These are phyloP conservation scores for Pisolithus thermaeus DNA, from an alignment of 1,284 basidiomycete species.

Conservation along the genomic window DNA sequence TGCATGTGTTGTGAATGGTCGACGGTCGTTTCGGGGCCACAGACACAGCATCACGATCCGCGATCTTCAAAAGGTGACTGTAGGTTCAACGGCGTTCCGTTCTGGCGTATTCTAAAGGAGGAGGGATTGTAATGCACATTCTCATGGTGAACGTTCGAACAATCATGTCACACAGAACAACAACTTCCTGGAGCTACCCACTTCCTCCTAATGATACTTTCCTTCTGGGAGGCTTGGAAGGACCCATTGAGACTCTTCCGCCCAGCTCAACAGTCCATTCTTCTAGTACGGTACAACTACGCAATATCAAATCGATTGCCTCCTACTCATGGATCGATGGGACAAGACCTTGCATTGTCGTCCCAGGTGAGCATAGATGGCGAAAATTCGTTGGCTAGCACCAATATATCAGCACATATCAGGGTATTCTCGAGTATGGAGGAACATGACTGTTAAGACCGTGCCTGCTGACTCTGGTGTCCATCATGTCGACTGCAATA, in stretches of 20 bases:
- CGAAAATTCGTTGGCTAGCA: not conserved
- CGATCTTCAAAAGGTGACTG: too few species aligned
- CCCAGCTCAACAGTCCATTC: slow-evolving; percentile 7
- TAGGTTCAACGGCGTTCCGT: too few species aligned
- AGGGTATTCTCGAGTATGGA: slow-evolving; percentile 31
- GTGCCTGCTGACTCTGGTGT: slow-evolving; percentile 26
- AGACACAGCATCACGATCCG: too few species aligned
- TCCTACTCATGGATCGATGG: slow-evolving; percentile 33
- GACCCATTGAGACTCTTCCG: slow-evolving; percentile 14
- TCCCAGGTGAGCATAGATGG: slow-evolving; percentile 22
- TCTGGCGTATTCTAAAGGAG: too few species aligned
- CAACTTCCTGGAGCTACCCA: not conserved
- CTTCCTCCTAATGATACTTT: slow-evolving; percentile 7
- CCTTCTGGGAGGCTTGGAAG: slow-evolving; percentile 22
- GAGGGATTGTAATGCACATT: too few species aligned
- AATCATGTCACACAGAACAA: too few species aligned
- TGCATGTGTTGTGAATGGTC: too few species aligned
- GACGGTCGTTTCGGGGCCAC: too few species aligned
- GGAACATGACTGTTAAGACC: slow-evolving; percentile 13
- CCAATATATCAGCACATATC: not conserved
- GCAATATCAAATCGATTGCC: slow-evolving; percentile 21
- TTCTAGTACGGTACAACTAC: slow-evolving; percentile 15
- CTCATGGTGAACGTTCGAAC: too few species aligned
- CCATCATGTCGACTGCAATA: slow-evolving; percentile 28
- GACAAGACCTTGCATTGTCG: slow-evolving; percentile 23